These are phyloP conservation scores for Trichosanthes cucumerina DNA, from an alignment of 306 rosid genomes.

Conservation along the genomic window DNA sequence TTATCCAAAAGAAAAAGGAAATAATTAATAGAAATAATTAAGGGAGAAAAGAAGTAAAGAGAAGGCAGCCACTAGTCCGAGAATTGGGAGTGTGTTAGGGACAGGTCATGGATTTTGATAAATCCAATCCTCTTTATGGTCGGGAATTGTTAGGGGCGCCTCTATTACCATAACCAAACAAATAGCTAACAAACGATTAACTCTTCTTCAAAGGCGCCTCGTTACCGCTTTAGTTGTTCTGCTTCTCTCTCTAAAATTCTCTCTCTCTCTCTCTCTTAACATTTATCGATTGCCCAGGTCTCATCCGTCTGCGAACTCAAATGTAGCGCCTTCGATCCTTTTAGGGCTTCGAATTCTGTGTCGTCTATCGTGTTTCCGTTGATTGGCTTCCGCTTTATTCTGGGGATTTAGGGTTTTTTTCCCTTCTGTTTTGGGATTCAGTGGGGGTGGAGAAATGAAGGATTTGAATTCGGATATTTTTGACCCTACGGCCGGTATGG, in stretches of 20 bases:
- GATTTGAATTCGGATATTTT: slow-evolving; percentile 60
- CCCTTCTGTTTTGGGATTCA: background rate
- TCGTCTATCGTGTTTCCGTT: background rate
- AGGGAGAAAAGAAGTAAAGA: background rate
- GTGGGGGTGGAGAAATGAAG: slow-evolving; percentile 13
- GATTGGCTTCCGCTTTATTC: background rate
- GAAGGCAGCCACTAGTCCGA: background rate
- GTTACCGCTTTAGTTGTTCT: background rate
- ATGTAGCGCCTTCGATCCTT: background rate
- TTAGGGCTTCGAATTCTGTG: background rate
- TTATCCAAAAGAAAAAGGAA: too few species aligned
- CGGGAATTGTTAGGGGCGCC: background rate
- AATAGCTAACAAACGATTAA: background rate
- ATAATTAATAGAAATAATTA: background rate
- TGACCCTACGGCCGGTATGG: slow-evolving; percentile 64
- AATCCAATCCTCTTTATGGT: background rate
- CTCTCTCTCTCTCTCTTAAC: background rate
- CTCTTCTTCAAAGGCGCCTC: background rate
- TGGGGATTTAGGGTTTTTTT: slow-evolving; percentile 6
- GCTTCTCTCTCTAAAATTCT: background rate
- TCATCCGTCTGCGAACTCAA: background rate
- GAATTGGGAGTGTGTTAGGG: background rate
- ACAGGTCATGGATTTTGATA: background rate
- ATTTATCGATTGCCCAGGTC: background rate
- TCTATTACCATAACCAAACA: background rate